These are phyloP conservation scores for Durio zibethinus DNA, from an alignment of 345 rosid genomes.

Conservation along the genomic window DNA sequence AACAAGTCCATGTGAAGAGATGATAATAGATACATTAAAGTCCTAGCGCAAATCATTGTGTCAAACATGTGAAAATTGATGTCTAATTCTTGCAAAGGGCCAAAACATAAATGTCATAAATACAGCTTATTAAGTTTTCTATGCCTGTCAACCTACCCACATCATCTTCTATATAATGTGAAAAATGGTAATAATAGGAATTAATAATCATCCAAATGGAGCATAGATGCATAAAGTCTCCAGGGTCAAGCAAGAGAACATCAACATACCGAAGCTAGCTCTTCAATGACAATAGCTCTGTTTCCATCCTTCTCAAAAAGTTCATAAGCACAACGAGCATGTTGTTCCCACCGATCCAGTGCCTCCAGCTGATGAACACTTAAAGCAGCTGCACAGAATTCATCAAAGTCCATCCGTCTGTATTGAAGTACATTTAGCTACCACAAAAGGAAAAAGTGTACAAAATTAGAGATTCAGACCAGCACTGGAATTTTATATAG, in stretches of 20 bases:
- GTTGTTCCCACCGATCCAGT: constrained; percentile 89
- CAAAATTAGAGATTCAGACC: constrained; percentile 1
- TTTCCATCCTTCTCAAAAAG: constrained; percentile 93
- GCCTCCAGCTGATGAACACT: constrained; percentile 97
- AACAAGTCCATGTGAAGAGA: neutral
- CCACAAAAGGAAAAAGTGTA: constrained; percentile 15
- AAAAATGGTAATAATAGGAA: neutral
- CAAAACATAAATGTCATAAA: neutral
- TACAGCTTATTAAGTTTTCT: neutral
- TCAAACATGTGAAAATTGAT: neutral
- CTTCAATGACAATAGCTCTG: constrained; percentile 82
- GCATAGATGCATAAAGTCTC: neutral
- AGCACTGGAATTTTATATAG: neutral
- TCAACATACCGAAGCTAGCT: constrained; percentile 76
- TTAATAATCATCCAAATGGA: neutral
- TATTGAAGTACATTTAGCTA: constrained; percentile 89
- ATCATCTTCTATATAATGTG: neutral
- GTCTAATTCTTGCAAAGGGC: neutral
- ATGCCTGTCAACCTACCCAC: neutral
- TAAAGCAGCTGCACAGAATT: constrained; percentile 86
- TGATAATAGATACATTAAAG: neutral
- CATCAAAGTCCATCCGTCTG: constrained; percentile 85
- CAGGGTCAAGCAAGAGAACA: neutral
- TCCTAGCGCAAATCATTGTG: neutral
- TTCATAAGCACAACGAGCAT: constrained; percentile 87